Conservation (phyloP, 768 basidiomycete species). For the Jaapia argillacea region DNA sequence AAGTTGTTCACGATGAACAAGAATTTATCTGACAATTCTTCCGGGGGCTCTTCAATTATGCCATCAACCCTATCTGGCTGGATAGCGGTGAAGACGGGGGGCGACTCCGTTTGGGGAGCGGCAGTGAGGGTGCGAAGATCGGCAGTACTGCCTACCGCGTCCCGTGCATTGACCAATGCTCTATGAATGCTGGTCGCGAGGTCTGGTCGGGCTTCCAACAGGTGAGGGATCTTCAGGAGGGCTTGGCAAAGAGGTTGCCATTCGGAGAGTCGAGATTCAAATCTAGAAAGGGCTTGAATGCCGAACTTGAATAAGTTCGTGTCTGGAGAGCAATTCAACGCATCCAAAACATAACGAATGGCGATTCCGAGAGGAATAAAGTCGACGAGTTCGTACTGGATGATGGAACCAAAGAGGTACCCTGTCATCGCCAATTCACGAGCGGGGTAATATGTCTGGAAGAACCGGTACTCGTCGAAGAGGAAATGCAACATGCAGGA, state of each 20-base stretch:
- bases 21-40: constrained; percentile 87
- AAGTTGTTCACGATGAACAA: constrained; percentile 98
- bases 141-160: constrained; percentile 26
- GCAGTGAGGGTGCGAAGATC: constrained; percentile 28
- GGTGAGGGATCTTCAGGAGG: constrained; percentile 76
- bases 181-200: constrained; percentile 62
- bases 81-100: constrained; percentile 68
- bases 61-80: constrained; percentile 58
- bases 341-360: constrained; percentile 92
- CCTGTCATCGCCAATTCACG: constrained; percentile 95
- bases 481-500: constrained; percentile 99
- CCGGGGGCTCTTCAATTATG: constrained; percentile 60
- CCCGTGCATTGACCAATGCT: constrained; percentile 47
- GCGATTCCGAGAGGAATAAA: constrained; percentile 93
- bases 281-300: constrained; percentile 78
- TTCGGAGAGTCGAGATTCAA: constrained; percentile 79
- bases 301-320: constrained; percentile 95
- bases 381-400: constrained; percentile 88
- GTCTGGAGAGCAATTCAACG: constrained; percentile 82
- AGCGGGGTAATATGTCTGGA: constrained; percentile 90
- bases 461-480: constrained; percentile 99
- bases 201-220: constrained; percentile 81
- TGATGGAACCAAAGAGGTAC: constrained; percentile 91
- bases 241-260: constrained; percentile 92
- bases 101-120: constrained; percentile 28